Evolutionary conservation across 805 yeast genomes (phyloP).

Genomic region (Isabelozyma gotoi): DNA sequence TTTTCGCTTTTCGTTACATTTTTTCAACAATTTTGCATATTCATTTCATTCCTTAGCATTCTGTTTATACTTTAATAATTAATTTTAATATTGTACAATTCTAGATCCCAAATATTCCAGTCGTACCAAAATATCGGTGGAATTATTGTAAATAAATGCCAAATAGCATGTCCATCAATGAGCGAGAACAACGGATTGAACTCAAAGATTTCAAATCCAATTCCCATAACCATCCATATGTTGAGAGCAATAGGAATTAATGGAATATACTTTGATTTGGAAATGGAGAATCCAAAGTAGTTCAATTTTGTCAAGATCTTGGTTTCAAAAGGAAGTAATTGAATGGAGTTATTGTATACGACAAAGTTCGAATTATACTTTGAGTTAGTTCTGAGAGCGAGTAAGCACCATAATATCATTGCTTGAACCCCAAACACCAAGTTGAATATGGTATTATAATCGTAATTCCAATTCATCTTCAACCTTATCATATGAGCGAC

Average conservation of each 20-base stretch:
- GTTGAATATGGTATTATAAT: conserved; percentile 34
- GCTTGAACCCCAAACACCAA: conserved; percentile 29
- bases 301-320: conserved; percentile 31
- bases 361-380: conserved; percentile 12
- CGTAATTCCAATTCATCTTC: conserved; percentile 36
- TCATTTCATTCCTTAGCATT: not conserved
- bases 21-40: not conserved
- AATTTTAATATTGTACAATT: conserved; percentile 19
- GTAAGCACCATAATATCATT: conserved; percentile 33
- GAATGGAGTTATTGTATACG: conserved; percentile 34
- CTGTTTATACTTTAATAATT: no score
- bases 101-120: conserved; percentile 50
- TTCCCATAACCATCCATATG: conserved; percentile 28
- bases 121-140: conserved; percentile 78
- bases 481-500: conserved; percentile 28
- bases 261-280: conserved; percentile 29
- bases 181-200: conserved; percentile 30
- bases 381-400: conserved; percentile 20
- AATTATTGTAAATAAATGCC: conserved; percentile 88
- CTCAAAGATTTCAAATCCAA: conserved; percentile 35
- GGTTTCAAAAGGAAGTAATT: conserved; percentile 39
- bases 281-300: conserved; percentile 18
- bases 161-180: conserved; percentile 84
- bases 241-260: conserved; percentile 34
- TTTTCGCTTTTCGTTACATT: not conserved